Conservation (phyloP, 305 asterid genomes). For the Plantago rigida region DNA sequence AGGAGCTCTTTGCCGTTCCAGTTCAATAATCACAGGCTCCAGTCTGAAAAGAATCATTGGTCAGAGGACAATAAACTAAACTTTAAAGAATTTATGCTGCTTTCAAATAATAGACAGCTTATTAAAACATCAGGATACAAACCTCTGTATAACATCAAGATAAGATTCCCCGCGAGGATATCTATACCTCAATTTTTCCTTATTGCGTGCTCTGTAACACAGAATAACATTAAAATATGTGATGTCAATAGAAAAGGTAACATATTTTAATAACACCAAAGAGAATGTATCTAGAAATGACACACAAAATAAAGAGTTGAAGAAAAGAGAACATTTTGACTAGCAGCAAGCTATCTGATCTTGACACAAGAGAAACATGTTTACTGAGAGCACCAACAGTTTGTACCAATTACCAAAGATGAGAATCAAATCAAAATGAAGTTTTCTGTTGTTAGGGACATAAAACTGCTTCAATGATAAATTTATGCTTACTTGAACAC, state of each 20-base stretch:
- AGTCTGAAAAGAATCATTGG: slow-evolving; percentile 42
- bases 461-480: neutral
- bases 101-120: slow-evolving; percentile 14
- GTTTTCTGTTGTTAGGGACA: neutral
- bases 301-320: neutral
- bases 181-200: slow-evolving; percentile 92
- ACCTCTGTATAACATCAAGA: slow-evolving; percentile 98
- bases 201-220: slow-evolving; percentile 64
- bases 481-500: neutral
- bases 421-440: too few species aligned
- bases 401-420: neutral
- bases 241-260: neutral
- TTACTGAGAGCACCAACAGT: neutral
- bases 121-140: slow-evolving; percentile 24
- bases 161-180: slow-evolving; percentile 99
- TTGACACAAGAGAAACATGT: neutral
- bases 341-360: neutral
- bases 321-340: too few species aligned
- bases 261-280: neutral
- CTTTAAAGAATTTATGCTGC: slow-evolving; percentile 20
- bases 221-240: slow-evolving; percentile 16
- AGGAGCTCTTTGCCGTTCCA: slow-evolving; percentile 94
- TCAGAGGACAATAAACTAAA: slow-evolving; percentile 22
- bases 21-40: slow-evolving; percentile 97
- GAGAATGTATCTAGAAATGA: neutral